Evolutionary conservation across 192 early-diverging fungal genomes (phyloP).

Genomic region (Cladochytrium replicatum): DNA sequence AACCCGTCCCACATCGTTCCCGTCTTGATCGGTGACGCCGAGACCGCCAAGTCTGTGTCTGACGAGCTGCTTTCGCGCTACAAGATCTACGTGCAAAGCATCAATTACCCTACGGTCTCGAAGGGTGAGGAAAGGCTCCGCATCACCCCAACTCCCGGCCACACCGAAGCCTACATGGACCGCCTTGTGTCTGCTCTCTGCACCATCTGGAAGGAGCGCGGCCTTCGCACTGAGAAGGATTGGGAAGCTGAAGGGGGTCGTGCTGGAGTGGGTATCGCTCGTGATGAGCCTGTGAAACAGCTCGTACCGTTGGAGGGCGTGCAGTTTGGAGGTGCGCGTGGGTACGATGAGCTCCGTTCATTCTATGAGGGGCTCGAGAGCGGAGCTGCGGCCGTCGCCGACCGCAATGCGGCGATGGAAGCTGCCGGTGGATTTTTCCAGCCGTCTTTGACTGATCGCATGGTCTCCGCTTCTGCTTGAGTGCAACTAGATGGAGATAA

Average conservation of each 20-base stretch:
- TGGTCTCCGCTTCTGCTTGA: too few species aligned
- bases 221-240: conserved; percentile 72
- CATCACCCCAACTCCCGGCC: conserved; percentile 96
- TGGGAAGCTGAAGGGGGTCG: conserved; percentile 79
- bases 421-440: too few species aligned
- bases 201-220: conserved; percentile 79
- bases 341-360: too few species aligned
- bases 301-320: too few species aligned
- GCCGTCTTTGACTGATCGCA: too few species aligned
- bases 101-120: conserved; percentile 97
- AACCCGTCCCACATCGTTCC: conserved; percentile 99
- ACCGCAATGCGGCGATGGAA: too few species aligned
- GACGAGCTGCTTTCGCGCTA: conserved; percentile 85
- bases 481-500: neutral
- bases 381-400: too few species aligned
- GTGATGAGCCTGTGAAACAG: too few species aligned
- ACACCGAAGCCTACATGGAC: conserved; percentile 69
- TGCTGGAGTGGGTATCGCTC: conserved; percentile 70
- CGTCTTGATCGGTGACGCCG: conserved; percentile 94
- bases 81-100: conserved; percentile 94
- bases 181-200: conserved; percentile 74
- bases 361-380: too few species aligned
- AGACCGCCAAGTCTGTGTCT: conserved; percentile 81
- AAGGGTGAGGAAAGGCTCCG: conserved; percentile 93
- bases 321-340: too few species aligned